These are phyloP conservation scores for Diaporthe helianthi DNA, from an alignment of 2,329 filamentous ascomycete species.

Conservation along the genomic window DNA sequence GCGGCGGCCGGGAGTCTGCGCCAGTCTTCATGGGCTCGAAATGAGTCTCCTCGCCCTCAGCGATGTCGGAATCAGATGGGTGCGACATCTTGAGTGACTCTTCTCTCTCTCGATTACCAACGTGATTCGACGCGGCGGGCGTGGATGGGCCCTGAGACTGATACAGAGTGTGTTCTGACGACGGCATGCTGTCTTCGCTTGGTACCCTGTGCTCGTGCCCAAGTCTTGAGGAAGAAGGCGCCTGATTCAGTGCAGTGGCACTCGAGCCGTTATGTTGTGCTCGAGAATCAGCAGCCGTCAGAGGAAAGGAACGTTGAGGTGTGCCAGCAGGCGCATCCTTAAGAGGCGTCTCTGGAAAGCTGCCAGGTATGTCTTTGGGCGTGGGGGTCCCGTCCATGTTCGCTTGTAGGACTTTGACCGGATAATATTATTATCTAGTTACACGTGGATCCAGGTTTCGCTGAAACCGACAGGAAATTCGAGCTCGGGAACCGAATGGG, in stretches of 20 bases:
- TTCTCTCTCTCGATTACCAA: background rate
- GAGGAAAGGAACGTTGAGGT: background rate
- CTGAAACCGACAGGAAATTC: background rate
- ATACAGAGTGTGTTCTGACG: background rate
- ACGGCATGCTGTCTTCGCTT: slow-evolving; percentile 11
- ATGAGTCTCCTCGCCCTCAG: background rate
- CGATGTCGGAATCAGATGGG: slow-evolving; percentile 10
- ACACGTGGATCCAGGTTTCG: background rate
- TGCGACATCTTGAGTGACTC: background rate
- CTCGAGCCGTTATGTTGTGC: background rate
- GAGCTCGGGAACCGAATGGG: background rate
- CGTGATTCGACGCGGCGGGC: background rate
- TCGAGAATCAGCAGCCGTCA: background rate
- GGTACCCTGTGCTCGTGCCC: background rate
- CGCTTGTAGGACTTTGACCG: background rate
- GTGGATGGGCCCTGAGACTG: background rate
- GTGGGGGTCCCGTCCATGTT: slow-evolving; percentile 4
- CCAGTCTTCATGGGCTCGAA: slow-evolving; percentile 12
- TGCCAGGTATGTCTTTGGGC: slow-evolving; percentile 10
- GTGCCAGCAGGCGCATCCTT: background rate
- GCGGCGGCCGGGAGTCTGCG: background rate
- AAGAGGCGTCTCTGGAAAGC: slow-evolving; percentile 22
- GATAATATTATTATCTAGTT: background rate
- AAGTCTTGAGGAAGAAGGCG: background rate
- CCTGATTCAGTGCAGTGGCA: background rate